Conservation (phyloP, 768 basidiomycete species). For the Suillus bovinus region DNA sequence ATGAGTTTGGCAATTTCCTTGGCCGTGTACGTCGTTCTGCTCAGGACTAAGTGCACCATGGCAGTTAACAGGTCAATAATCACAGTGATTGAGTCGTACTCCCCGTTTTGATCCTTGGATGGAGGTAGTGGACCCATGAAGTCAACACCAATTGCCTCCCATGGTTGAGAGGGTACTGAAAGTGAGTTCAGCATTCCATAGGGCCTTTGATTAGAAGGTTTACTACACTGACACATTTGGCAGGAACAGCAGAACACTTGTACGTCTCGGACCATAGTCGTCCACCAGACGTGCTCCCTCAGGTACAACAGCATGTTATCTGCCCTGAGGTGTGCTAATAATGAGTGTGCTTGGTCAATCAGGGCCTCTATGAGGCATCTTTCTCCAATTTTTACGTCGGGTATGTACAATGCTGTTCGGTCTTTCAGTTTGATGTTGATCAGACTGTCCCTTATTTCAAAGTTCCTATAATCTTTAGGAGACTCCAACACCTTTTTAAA, state of each 20-base stretch:
- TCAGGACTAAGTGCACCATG: slow-evolving; percentile 27
- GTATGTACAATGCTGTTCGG: slow-evolving; percentile 26
- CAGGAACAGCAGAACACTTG: slow-evolving; percentile 26
- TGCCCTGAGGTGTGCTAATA: slow-evolving; percentile 39
- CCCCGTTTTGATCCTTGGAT: no score
- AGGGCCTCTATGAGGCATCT: slow-evolving; percentile 31
- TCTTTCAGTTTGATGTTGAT: slow-evolving; percentile 15
- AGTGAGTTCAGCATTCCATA: no score
- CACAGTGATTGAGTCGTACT: no score
- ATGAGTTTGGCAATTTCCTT: slow-evolving; percentile 37
- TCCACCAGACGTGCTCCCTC: slow-evolving; percentile 41
- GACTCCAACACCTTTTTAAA: slow-evolving; percentile 17
- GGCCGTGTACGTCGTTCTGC: slow-evolving; percentile 27
- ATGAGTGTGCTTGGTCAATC: slow-evolving; percentile 38
- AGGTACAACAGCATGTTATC: slow-evolving; percentile 36
- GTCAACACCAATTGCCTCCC: slow-evolving; percentile 41
- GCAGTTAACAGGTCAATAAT: slow-evolving; percentile 14
- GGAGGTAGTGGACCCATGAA: slow-evolving; percentile 35
- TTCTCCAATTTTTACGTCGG: slow-evolving; percentile 10
- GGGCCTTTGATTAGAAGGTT: no score
- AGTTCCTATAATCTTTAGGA: slow-evolving; percentile 28
- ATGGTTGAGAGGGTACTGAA: slow-evolving; percentile 25
- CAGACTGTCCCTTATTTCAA: slow-evolving; percentile 22
- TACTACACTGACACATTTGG: not conserved
- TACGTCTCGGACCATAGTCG: slow-evolving; percentile 31